phyloP scores from a whole-genome alignment of 2,329 filamentous ascomycete genomes.

The Hypomyces perniciosus region DNA sequence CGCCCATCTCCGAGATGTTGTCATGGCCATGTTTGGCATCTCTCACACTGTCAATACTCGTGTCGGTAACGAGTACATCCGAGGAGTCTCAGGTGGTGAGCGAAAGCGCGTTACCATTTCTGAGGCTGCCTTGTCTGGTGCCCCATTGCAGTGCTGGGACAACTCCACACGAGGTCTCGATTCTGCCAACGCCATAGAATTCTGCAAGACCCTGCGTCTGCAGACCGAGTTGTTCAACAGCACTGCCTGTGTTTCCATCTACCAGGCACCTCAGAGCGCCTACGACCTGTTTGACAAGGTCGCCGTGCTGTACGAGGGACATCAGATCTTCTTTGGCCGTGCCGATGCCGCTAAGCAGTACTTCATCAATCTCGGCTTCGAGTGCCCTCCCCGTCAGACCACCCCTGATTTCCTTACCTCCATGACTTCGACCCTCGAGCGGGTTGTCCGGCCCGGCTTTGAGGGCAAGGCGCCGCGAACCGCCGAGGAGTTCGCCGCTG shows the following conservation, averaged over 20 bases:
- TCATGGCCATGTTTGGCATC: constrained; percentile 72
- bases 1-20: constrained; percentile 61
- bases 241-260: constrained; percentile 66
- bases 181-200: constrained; percentile 69
- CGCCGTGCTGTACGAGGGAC: constrained; percentile 52
- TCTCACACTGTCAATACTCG: constrained; percentile 66
- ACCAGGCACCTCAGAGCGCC: constrained; percentile 59
- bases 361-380: constrained; percentile 61
- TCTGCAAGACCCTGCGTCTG: constrained; percentile 63
- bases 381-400: constrained; percentile 60
- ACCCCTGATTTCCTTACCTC: constrained; percentile 68
- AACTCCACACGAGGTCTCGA: constrained; percentile 71
- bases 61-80: constrained; percentile 69
- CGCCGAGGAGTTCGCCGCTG: constrained; percentile 54
- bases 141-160: constrained; percentile 61
- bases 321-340: constrained; percentile 58
- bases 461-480: constrained; percentile 52
- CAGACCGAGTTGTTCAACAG: constrained; percentile 61
- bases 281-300: constrained; percentile 62
- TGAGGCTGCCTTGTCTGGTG: constrained; percentile 53
- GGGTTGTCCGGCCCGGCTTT: constrained; percentile 49
- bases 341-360: constrained; percentile 56
- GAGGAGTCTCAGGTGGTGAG: constrained; percentile 70
- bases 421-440: constrained; percentile 56
- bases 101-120: constrained; percentile 61